Percentiles rank a stretch among this genome's conserved stretches.
phyloP scores from a whole-genome alignment of 805 yeast genomes.

The Lachancea sp. region DNA sequence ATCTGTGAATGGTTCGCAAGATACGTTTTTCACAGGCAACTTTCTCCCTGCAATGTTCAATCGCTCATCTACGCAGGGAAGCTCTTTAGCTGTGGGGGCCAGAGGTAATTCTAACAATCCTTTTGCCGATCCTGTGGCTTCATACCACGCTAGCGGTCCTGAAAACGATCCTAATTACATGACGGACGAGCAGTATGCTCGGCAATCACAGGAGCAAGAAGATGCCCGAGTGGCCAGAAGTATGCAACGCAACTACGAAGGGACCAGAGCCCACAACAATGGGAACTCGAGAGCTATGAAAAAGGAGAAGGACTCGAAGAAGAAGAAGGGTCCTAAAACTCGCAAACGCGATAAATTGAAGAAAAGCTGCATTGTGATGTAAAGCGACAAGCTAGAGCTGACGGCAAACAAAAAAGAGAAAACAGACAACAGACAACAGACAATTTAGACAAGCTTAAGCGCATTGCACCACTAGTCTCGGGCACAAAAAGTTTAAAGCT shows the following conservation, averaged over 20 bases:
- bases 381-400: background rate
- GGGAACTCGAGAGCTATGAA: constrained; percentile 5
- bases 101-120: constrained; percentile 12
- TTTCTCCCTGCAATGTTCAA: constrained; percentile 41
- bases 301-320: constrained; percentile 6
- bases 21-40: constrained; percentile 59
- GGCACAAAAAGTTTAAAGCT: too few relatives aligned
- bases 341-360: constrained; percentile 12
- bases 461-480: too few relatives aligned
- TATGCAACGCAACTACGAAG: constrained; percentile 35
- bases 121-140: constrained; percentile 14
- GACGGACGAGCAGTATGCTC: constrained; percentile 40
- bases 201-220: constrained; percentile 48
- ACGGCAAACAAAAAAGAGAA: background rate
- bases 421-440: background rate
- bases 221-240: constrained; percentile 45
- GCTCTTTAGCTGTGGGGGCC: constrained; percentile 7
- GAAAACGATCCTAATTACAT: constrained; percentile 10
- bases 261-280: constrained; percentile 5
- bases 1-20: constrained; percentile 63
- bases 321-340: constrained; percentile 9
- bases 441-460: too few relatives aligned
- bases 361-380: constrained; percentile 19
- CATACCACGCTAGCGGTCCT: background rate
- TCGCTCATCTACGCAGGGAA: constrained; percentile 9